These are phyloP conservation scores for Protomyces arabidopsidicola DNA, from an alignment of 1,139 yeast species.

Conservation along the genomic window DNA sequence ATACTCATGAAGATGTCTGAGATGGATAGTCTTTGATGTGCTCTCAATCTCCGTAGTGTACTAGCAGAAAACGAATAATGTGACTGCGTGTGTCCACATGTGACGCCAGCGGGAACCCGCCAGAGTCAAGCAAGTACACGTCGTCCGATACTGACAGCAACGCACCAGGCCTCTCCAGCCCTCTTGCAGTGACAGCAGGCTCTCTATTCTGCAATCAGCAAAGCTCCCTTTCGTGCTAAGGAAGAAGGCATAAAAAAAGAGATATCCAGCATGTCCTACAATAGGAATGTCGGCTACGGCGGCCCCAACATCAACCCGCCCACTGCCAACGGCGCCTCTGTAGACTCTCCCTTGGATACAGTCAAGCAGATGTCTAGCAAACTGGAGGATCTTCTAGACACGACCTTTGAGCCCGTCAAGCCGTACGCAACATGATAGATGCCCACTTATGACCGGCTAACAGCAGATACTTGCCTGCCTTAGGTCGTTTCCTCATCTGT, in stretches of 20 bases:
- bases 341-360: slow-evolving; percentile 26
- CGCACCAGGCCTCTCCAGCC: not conserved
- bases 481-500: slow-evolving; percentile 85
- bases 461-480: slow-evolving; percentile 51
- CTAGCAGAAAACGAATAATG: not conserved
- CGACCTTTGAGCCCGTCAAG: slow-evolving; percentile 16
- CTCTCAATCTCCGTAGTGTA: too few species aligned
- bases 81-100: not conserved
- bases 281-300: slow-evolving; percentile 8
- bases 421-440: not conserved
- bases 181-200: not conserved
- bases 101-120: not conserved
- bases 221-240: not conserved
- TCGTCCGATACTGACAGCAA: not conserved
- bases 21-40: not conserved
- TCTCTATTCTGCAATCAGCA: not conserved
- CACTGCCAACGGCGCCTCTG: slow-evolving; percentile 10
- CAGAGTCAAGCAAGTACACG: not conserved
- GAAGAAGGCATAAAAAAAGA: not conserved
- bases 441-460: not conserved
- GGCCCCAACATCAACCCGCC: slow-evolving; percentile 26
- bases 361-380: slow-evolving; percentile 24
- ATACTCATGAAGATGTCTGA: not conserved
- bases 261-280: not conserved
- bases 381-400: slow-evolving; percentile 20